Evolutionary conservation across 192 early-diverging fungal genomes (phyloP), one percentile per base, ranked within the genome.

Genomic region (Kappamyces sp.): DNA sequence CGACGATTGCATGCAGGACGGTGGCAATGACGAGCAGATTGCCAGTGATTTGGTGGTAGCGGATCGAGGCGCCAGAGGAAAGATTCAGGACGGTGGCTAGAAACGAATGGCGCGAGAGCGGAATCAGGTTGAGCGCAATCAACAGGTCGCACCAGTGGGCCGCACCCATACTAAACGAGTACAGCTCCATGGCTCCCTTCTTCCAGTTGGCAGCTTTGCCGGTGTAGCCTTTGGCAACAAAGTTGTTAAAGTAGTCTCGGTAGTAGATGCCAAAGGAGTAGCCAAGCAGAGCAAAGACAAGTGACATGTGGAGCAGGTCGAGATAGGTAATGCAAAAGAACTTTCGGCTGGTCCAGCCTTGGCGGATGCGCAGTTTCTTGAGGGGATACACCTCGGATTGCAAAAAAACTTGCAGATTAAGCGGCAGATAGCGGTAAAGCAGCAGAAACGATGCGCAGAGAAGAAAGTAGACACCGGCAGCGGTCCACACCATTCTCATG

Each of bases 131-230:
- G 9, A 54, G 45, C 3, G 5, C 53, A 36, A 54, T 54, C 33
- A 54, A 6, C 2, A 54, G 22, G 45, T 54, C 53, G 45, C 53
- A 54, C 36, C 33, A 39, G 30, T 54, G 36, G 3, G 39, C 53
- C 40, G 36, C 33, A 15, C n/a, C 8, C n/a, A 7, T 43, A n/a
- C 4, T 39, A 14, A 36, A 9, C 5, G 4, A n/a, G n/a, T n/a
- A n/a, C n/a, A n/a, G n/a, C n/a, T n/a, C n/a, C n/a, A n/a, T n/a
- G n/a, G n/a, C n/a, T n/a, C 5, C 29, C 9, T 5, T 39, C 2
- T 42, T 54, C 32, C 53, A 31, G 22, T 29, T 7, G 5, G 5
- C 12, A 3, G 53, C 5, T 30, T 39, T 15, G 2, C 2, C 2
- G 40, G 40, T 36, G 22, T 8, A 54, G 2, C 3, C 53, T 39